Evolutionary conservation across 2,329 filamentous ascomycete genomes (phyloP).

Genomic region (Penicillium sp.): DNA sequence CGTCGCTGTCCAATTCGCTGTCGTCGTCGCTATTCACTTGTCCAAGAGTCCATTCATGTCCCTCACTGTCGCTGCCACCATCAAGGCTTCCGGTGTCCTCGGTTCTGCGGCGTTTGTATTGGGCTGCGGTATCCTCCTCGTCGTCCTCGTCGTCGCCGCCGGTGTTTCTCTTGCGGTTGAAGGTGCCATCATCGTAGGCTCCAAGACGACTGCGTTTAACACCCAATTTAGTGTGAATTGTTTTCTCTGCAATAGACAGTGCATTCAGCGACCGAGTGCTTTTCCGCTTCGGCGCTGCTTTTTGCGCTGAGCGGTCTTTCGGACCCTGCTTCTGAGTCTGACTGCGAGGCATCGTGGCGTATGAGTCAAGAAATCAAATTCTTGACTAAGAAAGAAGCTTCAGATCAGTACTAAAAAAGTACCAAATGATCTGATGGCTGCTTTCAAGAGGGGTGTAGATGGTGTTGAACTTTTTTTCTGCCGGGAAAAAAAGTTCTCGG

Average conservation of each 20-base stretch:
- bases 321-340: slow-evolving; percentile 41
- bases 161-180: slow-evolving; percentile 37
- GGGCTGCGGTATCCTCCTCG: slow-evolving; percentile 36
- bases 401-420: slow-evolving; percentile 1
- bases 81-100: slow-evolving; percentile 55
- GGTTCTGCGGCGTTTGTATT: slow-evolving; percentile 46
- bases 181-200: slow-evolving; percentile 50
- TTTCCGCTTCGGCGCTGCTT: slow-evolving; percentile 49
- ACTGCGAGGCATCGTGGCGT: slow-evolving; percentile 40
- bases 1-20: slow-evolving; percentile 68
- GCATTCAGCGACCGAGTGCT: slow-evolving; percentile 56
- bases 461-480: slow-evolving; percentile 28
- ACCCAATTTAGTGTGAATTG: slow-evolving; percentile 53
- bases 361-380: background rate
- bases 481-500: slow-evolving; percentile 37
- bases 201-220: slow-evolving; percentile 59
- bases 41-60: slow-evolving; percentile 80
- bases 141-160: slow-evolving; percentile 43
- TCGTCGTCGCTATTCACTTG: slow-evolving; percentile 65
- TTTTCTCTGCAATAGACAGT: slow-evolving; percentile 61
- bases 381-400: slow-evolving; percentile 1
- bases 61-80: slow-evolving; percentile 78
- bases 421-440: slow-evolving; percentile 11
- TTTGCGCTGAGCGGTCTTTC: slow-evolving; percentile 37
- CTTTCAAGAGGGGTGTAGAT: slow-evolving; percentile 15